These are phyloP conservation scores for Ogataea nitratoaversa DNA, from an alignment of 805 yeast species.

Conservation along the genomic window DNA sequence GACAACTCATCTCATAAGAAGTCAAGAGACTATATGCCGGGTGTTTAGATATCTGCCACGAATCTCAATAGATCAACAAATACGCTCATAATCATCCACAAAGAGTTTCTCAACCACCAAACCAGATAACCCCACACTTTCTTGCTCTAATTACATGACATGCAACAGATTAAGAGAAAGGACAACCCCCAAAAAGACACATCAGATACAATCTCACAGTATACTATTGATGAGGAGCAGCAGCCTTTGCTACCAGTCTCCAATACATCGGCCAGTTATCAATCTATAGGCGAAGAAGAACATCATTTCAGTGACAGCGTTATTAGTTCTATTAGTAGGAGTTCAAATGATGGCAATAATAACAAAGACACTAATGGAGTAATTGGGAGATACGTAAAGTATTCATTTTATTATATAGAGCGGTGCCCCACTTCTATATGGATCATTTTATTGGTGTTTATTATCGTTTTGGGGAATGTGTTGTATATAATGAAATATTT, in stretches of 20 bases:
- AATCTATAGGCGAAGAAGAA: not conserved
- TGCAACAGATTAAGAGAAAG: not conserved
- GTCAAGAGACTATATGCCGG: too few species aligned
- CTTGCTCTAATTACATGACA: too few species aligned
- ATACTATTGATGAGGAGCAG: not conserved
- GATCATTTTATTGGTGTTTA: not conserved
- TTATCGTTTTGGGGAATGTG: not conserved
- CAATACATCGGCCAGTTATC: not conserved
- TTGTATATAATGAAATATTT: not conserved
- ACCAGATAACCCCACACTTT: not conserved
- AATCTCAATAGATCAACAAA: too few species aligned
- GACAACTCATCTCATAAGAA: too few species aligned
- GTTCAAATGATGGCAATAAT: not conserved
- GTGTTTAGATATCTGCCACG: too few species aligned
- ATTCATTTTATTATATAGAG: not conserved
- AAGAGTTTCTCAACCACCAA: not conserved
- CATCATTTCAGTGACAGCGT: not conserved
- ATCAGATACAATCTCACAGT: not conserved
- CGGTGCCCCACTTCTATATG: not conserved
- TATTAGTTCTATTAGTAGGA: not conserved
- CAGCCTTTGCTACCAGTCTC: slow-evolving; percentile 1
- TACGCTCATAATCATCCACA: too few species aligned
- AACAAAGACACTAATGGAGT: not conserved
- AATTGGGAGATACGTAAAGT: not conserved
- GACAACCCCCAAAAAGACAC: not conserved